phyloP scores from a whole-genome alignment of 805 yeast genomes.

The Saccharomycopsis malanga region DNA sequence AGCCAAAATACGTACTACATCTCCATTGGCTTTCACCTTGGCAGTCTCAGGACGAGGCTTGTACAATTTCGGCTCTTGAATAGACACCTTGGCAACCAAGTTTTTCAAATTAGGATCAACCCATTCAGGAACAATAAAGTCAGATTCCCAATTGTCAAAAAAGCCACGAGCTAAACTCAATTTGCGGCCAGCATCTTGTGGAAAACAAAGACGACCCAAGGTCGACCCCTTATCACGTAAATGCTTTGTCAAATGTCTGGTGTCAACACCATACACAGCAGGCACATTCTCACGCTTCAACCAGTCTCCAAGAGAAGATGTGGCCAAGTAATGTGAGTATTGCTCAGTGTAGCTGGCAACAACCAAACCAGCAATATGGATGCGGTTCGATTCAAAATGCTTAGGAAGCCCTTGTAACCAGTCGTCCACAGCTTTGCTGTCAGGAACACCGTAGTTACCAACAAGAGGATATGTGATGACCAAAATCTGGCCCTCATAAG shows the following conservation, averaged over 20 bases:
- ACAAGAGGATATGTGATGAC: slow-evolving; percentile 95
- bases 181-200: slow-evolving; percentile 28
- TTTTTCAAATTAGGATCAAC: slow-evolving; percentile 87
- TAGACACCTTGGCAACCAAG: slow-evolving; percentile 87
- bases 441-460: slow-evolving; percentile 99
- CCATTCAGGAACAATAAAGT: slow-evolving; percentile 79
- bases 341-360: slow-evolving; percentile 97
- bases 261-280: slow-evolving; percentile 96
- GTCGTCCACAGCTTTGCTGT: slow-evolving; percentile 68
- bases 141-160: slow-evolving; percentile 48
- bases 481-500: slow-evolving; percentile 94
- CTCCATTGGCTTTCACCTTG: slow-evolving; percentile 53
- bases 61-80: slow-evolving; percentile 67
- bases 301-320: slow-evolving; percentile 90
- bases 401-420: slow-evolving; percentile 71
- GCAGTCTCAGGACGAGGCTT: slow-evolving; percentile 53
- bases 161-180: slow-evolving; percentile 29
- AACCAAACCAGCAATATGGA: slow-evolving; percentile 94
- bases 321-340: slow-evolving; percentile 89
- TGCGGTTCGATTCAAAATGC: slow-evolving; percentile 86
- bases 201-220: slow-evolving; percentile 77
- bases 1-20: slow-evolving; percentile 74
- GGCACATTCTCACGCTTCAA: slow-evolving; percentile 86
- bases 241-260: slow-evolving; percentile 88
- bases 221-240: slow-evolving; percentile 91